Base-by-base conservation (phyloP, 169 alveolate genomes). In the Perkinsus marinus region DNA sequence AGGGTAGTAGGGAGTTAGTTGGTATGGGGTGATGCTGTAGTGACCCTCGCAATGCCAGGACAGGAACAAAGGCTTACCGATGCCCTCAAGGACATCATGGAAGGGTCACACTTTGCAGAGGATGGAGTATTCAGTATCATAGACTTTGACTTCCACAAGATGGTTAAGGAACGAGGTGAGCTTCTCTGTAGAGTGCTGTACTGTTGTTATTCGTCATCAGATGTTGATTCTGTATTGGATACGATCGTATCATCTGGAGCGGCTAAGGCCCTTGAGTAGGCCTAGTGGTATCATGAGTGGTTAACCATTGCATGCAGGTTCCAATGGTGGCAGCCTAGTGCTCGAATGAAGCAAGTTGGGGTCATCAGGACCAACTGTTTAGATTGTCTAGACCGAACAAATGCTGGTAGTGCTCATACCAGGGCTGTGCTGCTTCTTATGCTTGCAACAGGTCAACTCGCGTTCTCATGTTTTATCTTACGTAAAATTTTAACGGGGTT, bases 311-410 rank as follows among this genome's bases (percentile, higher is more conserved):
- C 22, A 17, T 2, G 79, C 34, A 57, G 79, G 79, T 57, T 57
- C 34, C 79, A 57, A 57, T 57, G 79, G 79, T 57, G 79, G 79
- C 79, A 57, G 22, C 79, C 79, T 2, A 57, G 37, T 2, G 22
- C 34, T 2, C 37, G 22, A 16, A 39, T 39, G 91, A 57, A 91
- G 41, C 96, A 97, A 94, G 95, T 95, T 91, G 99, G 99, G 39
- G 95, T 97, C 2, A 92, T 96, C 39, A 93, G 99, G 47, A 96
- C 98, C 13, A 96, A 97, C 92, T 97, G 99, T 92, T 92, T 97
- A 91, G 98, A 97, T 90, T 96, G 98, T 93, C 93, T 97, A 30
- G 98, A 97, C 93, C 94, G 98, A 93, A 97, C 99, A 5, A 97
- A 97, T 92, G 97, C 96, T 13, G 79, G 79, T 57, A 57, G 79